These are phyloP conservation scores for Lodderomyces oxycetoniae DNA, from an alignment of 1,139 yeast species.

Conservation along the genomic window DNA sequence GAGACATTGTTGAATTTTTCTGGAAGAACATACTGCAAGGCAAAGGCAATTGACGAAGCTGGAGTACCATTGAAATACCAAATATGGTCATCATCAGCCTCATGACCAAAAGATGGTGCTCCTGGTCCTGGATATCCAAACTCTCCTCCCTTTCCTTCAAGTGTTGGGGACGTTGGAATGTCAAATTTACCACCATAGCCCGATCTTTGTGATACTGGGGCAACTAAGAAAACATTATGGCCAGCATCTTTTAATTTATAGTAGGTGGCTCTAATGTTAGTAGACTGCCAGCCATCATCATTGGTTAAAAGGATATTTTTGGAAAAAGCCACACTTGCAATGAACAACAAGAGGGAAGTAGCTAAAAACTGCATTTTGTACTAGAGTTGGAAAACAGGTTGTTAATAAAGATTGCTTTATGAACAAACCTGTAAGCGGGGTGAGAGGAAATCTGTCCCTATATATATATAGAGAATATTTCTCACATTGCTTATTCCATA, in stretches of 20 bases:
- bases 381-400: not conserved
- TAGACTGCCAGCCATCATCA: constrained; percentile 58
- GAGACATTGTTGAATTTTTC: constrained; percentile 30
- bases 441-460: no score
- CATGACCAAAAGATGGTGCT: constrained; percentile 47
- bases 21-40: constrained; percentile 39
- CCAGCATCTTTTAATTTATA: constrained; percentile 48
- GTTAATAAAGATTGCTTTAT: no score
- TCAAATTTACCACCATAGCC: constrained; percentile 56
- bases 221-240: constrained; percentile 50
- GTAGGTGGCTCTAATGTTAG: constrained; percentile 58
- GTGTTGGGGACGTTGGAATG: constrained; percentile 38
- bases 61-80: constrained; percentile 52
- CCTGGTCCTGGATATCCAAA: constrained; percentile 39
- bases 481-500: no score
- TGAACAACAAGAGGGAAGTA: constrained; percentile 9
- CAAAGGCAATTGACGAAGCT: constrained; percentile 41
- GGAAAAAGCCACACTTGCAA: constrained; percentile 19
- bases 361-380: constrained; percentile 12
- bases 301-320: constrained; percentile 54
- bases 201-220: constrained; percentile 57
- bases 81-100: constrained; percentile 35
- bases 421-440: no score
- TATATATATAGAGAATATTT: no score
- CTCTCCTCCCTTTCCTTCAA: constrained; percentile 39